Percentiles rank a stretch among this genome's conserved stretches.
Evolutionary conservation across 768 basidiomycete genomes (phyloP).

Genomic region (Calocera cornea): DNA sequence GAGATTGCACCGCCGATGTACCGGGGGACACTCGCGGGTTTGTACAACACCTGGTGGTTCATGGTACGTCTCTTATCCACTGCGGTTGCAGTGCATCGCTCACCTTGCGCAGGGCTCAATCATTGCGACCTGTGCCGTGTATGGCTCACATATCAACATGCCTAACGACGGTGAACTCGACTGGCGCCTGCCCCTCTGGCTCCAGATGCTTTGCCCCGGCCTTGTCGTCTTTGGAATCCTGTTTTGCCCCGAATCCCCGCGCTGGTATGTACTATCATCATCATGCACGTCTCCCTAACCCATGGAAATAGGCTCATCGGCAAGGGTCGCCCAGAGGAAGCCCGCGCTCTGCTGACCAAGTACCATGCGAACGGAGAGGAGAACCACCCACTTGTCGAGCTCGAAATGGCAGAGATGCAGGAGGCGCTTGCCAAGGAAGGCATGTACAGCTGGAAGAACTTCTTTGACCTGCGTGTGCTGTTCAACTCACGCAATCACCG

Average conservation of each 20-base stretch:
- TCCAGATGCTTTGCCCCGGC: background rate
- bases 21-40: background rate
- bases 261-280: background rate
- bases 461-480: constrained; percentile 22
- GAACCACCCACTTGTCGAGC: background rate
- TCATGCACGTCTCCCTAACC: too few relatives aligned
- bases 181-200: constrained; percentile 1
- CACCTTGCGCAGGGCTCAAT: background rate
- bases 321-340: constrained; percentile 39
- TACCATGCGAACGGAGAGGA: constrained; percentile 44
- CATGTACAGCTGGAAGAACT: constrained; percentile 31
- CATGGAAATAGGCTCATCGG: constrained; percentile 35
- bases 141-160: background rate
- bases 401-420: background rate
- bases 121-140: background rate
- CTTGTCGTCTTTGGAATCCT: background rate
- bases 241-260: background rate
- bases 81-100: background rate
- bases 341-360: constrained; percentile 35
- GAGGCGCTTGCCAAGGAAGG: constrained; percentile 21
- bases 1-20: background rate
- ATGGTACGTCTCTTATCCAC: background rate
- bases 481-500: constrained; percentile 38
- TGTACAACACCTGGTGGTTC: background rate
- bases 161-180: background rate